Conservation (phyloP, 106 monocot species). For the Cymbidium sinense region DNA sequence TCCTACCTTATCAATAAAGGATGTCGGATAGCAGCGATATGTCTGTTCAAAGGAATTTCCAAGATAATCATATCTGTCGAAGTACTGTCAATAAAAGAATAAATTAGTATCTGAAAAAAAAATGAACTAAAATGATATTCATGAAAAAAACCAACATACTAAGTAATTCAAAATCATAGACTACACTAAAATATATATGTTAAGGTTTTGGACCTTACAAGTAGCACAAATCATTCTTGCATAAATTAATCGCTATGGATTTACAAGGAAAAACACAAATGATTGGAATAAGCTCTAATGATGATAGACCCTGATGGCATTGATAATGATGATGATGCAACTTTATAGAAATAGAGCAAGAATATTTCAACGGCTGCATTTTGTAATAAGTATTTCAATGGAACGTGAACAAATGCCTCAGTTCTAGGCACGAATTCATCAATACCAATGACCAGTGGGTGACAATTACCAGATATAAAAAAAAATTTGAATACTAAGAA, state of each 20-base stretch:
- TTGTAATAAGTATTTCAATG: background rate
- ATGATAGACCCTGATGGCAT: background rate
- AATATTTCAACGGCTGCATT: background rate
- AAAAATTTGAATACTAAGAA: no score
- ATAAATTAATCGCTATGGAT: background rate
- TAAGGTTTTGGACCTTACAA: background rate
- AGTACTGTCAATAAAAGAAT: conserved; percentile 40
- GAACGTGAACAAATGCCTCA: no score
- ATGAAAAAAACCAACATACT: background rate
- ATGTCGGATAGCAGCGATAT: conserved; percentile 87
- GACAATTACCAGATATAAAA: no score
- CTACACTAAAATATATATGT: background rate
- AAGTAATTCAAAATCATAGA: background rate
- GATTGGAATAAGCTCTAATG: background rate
- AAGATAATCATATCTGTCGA: conserved; percentile 63
- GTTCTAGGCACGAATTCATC: no score
- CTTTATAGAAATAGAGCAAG: background rate
- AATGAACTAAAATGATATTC: background rate
- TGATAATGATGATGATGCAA: background rate
- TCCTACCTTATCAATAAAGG: conserved; percentile 84
- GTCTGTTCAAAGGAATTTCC: conserved; percentile 77
- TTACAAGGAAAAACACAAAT: background rate
- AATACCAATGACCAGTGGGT: no score
- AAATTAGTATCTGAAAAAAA: background rate
- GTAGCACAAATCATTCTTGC: background rate